Evolutionary conservation across 139 green algal genomes (phyloP).

Genomic region (Chlamydomonas sp.): DNA sequence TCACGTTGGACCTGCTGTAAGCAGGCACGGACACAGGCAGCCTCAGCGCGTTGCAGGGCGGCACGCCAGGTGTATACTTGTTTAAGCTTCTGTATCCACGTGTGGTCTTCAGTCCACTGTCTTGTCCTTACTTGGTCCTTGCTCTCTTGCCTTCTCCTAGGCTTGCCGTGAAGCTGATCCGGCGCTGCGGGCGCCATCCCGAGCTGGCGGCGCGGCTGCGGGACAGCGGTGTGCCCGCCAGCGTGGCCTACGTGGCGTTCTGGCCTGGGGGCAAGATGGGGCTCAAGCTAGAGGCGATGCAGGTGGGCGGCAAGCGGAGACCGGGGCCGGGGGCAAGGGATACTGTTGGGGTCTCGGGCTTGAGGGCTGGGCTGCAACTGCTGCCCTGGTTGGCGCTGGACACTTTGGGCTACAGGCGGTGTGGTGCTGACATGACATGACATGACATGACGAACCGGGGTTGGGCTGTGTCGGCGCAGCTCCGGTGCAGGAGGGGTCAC

Average conservation of each 20-base stretch:
- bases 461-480: no score
- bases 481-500: no score
- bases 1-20: background rate
- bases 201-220: slow-evolving; percentile 10
- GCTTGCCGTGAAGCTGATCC: background rate
- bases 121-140: background rate
- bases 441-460: no score
- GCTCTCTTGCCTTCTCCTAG: background rate
- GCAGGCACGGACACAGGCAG: background rate
- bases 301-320: background rate
- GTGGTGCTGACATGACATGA: no score
- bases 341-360: background rate
- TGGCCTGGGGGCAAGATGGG: background rate
- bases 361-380: background rate
- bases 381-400: background rate
- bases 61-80: no score
- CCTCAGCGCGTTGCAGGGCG: no score
- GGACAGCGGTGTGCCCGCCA: slow-evolving; percentile 26
- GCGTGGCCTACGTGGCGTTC: slow-evolving; percentile 31
- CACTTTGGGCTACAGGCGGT: no score
- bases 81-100: background rate
- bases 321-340: background rate
- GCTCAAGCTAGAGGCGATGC: slow-evolving; percentile 31
- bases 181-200: background rate
- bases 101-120: background rate